phyloP scores from a whole-genome alignment of 202 grass and related monocot genomes.

The Schoenoplectus triqueter region DNA sequence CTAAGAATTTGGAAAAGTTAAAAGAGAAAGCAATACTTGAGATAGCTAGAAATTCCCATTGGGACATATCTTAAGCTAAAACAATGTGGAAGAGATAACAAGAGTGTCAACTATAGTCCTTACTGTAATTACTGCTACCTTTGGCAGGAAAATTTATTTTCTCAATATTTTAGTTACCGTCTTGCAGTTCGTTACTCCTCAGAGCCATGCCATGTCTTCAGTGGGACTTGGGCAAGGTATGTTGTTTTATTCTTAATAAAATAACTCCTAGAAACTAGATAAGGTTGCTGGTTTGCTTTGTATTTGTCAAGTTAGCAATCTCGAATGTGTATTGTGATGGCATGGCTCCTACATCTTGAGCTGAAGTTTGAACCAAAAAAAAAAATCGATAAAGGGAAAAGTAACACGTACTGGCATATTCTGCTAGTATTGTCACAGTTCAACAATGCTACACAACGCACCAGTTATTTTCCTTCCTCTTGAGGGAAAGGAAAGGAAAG shows the following conservation, averaged over 20 bases:
- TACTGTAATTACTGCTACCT: not conserved
- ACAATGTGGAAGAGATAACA: not conserved
- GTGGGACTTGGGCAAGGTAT: constrained; percentile 60
- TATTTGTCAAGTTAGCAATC: not conserved
- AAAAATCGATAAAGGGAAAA: not conserved
- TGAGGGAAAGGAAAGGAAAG: not conserved
- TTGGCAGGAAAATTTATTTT: constrained; percentile 13
- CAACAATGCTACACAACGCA: not conserved
- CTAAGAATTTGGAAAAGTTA: not conserved
- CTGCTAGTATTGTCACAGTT: not conserved
- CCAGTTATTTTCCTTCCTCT: not conserved
- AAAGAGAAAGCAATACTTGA: constrained; percentile 13
- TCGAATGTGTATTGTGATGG: not conserved
- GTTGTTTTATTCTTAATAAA: constrained; percentile 12
- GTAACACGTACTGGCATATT: not conserved
- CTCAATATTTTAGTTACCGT: constrained; percentile 36
- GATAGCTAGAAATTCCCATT: constrained; percentile 10
- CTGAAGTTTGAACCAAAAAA: not conserved
- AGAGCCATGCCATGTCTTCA: constrained; percentile 61
- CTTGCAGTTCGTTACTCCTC: constrained; percentile 79
- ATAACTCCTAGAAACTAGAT: not conserved
- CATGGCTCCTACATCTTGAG: not conserved
- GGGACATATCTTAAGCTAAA: not conserved
- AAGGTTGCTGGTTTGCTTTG: not conserved
- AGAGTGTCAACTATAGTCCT: not conserved